A percentile compares a stretch with the other conserved stretches of the same genome.
Conservation (phyloP, 2,329 filamentous ascomycete species). For the Arthrobotrys entomopaga region DNA sequence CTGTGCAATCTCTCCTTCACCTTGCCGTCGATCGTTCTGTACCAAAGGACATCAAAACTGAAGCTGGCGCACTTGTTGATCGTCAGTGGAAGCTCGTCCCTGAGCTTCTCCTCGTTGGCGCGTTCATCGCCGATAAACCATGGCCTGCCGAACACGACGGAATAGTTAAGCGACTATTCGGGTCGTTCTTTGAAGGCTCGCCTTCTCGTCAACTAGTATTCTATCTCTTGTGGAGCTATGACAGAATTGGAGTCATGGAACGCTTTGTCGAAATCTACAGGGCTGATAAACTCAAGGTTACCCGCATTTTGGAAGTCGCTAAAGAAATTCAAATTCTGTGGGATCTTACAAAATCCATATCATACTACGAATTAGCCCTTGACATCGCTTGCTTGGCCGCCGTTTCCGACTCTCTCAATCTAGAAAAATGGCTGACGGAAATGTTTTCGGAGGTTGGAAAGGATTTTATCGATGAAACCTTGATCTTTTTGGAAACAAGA, state of each 20-base stretch:
- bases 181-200: constrained; percentile 59
- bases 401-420: constrained; percentile 58
- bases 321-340: constrained; percentile 59
- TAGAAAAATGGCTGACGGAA: constrained; percentile 59
- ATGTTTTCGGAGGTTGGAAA: constrained; percentile 58
- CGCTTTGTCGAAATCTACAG: constrained; percentile 73
- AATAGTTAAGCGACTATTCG: constrained; percentile 63
- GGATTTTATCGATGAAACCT: constrained; percentile 69
- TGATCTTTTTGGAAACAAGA: constrained; percentile 67
- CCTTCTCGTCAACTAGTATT: constrained; percentile 69
- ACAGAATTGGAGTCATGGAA: constrained; percentile 84
- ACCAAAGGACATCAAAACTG: constrained; percentile 57
- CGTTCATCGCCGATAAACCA: constrained; percentile 65
- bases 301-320: constrained; percentile 59
- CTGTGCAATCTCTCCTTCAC: constrained; percentile 75
- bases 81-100: constrained; percentile 59
- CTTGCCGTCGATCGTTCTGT: constrained; percentile 64
- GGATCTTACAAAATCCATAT: constrained; percentile 57
- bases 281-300: constrained; percentile 57
- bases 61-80: constrained; percentile 58
- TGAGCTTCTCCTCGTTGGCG: constrained; percentile 66
- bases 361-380: constrained; percentile 56
- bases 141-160: constrained; percentile 66
- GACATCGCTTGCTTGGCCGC: constrained; percentile 58
- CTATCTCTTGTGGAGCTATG: constrained; percentile 89